Conservation (phyloP, 108 stramenopile genomes). For the Conticribra guillardii region DNA sequence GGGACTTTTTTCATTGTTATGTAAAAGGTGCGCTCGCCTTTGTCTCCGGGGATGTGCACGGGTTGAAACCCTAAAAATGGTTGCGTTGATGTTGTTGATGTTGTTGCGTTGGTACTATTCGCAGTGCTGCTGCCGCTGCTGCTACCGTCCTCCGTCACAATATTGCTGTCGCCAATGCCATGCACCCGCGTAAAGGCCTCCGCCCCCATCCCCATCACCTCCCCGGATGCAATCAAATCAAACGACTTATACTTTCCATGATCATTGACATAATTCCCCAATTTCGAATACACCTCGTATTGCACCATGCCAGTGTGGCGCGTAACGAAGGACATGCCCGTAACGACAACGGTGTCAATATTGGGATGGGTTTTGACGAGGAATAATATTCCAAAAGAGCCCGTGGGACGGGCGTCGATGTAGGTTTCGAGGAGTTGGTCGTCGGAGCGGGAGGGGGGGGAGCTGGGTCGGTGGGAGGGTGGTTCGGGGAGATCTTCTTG, state of each 20-base stretch:
- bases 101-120: too few relatives aligned
- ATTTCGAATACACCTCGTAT: constrained; percentile 17
- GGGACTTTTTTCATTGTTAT: constrained; percentile 17
- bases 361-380: constrained; percentile 2
- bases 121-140: too few relatives aligned
- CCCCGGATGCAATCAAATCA: constrained; percentile 27
- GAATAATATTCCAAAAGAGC: constrained; percentile 26
- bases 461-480: constrained; percentile 17
- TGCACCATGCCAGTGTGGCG: constrained; percentile 2
- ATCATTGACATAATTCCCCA: constrained; percentile 5
- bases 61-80: constrained; percentile 23
- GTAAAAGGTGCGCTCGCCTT: constrained; percentile 32
- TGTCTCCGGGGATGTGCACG: constrained; percentile 25
- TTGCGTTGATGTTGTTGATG: too few relatives aligned
- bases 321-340: constrained; percentile 17
- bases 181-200: constrained; percentile 7
- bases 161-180: background rate
- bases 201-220: constrained; percentile 8
- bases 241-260: constrained; percentile 4
- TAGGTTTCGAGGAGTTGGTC: constrained; percentile 12
- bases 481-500: constrained; percentile 9
- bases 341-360: constrained; percentile 1
- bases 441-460: constrained; percentile 10
- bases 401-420: constrained; percentile 15
- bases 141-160: too few relatives aligned